Evolutionary conservation across 805 yeast species (phyloP).

Genomic region (Saccharomycopsis fermentans): DNA sequence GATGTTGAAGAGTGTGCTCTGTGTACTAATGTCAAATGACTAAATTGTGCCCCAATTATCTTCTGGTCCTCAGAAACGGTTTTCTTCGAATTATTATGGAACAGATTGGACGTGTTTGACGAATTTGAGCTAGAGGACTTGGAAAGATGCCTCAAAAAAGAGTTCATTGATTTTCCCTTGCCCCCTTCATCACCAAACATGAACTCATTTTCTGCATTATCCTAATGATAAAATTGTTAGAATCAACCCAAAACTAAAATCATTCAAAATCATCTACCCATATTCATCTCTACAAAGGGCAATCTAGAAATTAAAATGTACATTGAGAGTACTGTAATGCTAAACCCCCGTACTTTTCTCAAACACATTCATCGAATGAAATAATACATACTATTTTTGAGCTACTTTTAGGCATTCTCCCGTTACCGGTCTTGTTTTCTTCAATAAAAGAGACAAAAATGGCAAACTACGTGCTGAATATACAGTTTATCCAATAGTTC

Average conservation of each 20-base stretch:
- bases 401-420: not conserved
- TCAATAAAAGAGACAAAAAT: not conserved
- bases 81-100: constrained; percentile 10
- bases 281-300: no score
- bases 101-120: not conserved
- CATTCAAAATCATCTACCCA: no score
- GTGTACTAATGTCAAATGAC: constrained; percentile 33
- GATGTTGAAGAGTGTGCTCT: constrained; percentile 19
- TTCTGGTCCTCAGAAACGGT: constrained; percentile 28
- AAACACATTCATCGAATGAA: not conserved
- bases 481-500: no score
- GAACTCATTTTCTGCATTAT: constrained; percentile 37
- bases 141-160: constrained; percentile 36
- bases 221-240: not conserved
- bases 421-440: not conserved
- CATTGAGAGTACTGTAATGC: not conserved
- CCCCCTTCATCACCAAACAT: constrained; percentile 64
- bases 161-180: constrained; percentile 46
- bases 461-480: no score
- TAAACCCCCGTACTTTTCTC: no score
- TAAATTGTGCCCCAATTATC: constrained; percentile 46
- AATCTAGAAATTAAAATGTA: no score
- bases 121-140: constrained; percentile 23
- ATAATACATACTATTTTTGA: not conserved
- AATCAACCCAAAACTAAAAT: not conserved